Percentiles rank a stretch among this genome's conserved stretches.
These are phyloP conservation scores for Ogataea nitratoaversa DNA, from an alignment of 805 yeast genomes.

Conservation along the genomic window DNA sequence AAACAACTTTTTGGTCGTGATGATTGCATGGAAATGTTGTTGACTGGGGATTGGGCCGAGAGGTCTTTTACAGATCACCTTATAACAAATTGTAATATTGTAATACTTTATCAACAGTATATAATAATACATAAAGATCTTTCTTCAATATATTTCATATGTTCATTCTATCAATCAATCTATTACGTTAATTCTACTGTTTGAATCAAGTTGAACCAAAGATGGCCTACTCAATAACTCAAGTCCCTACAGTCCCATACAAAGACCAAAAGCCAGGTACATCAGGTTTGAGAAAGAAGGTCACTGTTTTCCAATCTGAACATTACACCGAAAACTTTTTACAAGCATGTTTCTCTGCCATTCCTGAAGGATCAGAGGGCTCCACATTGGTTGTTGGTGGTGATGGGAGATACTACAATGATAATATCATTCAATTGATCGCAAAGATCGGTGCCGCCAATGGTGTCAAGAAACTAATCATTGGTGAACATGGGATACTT, in stretches of 20 bases:
- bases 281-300: slow-evolving; percentile 92
- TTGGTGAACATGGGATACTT: slow-evolving; percentile 84
- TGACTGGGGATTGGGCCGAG: too few species aligned
- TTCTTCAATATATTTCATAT: too few species aligned
- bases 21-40: too few species aligned
- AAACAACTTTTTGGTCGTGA: too few species aligned
- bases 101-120: too few species aligned
- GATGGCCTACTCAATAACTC: slow-evolving; percentile 16
- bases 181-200: not conserved
- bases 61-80: too few species aligned
- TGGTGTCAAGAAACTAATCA: slow-evolving; percentile 77
- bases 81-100: too few species aligned
- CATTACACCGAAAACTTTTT: slow-evolving; percentile 91
- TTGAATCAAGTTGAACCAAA: not conserved
- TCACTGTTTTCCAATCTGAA: slow-evolving; percentile 69
- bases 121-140: too few species aligned
- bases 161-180: too few species aligned
- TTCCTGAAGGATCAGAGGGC: slow-evolving; percentile 80
- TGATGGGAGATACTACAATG: slow-evolving; percentile 92
- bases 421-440: slow-evolving; percentile 73
- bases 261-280: slow-evolving; percentile 97
- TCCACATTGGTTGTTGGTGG: slow-evolving; percentile 91
- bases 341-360: slow-evolving; percentile 78
- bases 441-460: slow-evolving; percentile 85
- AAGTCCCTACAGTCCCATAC: slow-evolving; percentile 66